phyloP scores from a whole-genome alignment of 305 asterid genomes.

The Solanum aculeatissimum region DNA sequence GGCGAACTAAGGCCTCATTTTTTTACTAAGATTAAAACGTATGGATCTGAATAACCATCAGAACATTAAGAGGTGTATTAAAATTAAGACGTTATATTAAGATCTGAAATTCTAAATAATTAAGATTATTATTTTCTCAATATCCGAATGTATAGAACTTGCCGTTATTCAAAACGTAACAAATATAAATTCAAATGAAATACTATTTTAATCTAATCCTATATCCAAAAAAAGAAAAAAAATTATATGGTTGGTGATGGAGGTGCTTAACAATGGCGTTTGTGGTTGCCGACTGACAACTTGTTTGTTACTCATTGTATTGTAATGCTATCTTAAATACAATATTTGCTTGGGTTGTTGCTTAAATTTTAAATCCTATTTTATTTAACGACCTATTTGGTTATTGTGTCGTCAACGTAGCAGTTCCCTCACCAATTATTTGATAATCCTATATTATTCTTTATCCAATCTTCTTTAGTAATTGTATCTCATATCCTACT shows the following conservation, averaged over 20 bases:
- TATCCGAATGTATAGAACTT: not conserved
- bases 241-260: not conserved
- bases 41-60: not conserved
- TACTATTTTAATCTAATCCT: not conserved
- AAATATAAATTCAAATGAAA: not conserved
- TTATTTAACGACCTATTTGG: not conserved
- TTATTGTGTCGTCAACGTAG: not conserved
- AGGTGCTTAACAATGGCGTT: not conserved
- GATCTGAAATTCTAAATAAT: not conserved
- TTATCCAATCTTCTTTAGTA: not conserved
- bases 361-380: too few relatives aligned
- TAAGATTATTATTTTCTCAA: not conserved
- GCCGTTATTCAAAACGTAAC: not conserved
- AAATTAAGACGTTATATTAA: not conserved
- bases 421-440: not conserved
- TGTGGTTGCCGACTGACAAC: not conserved
- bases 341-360: too few relatives aligned
- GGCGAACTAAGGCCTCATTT: not conserved
- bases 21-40: not conserved
- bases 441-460: not conserved
- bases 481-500: not conserved
- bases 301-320: not conserved
- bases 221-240: not conserved
- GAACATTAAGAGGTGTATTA: not conserved
- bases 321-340: not conserved